Evolutionary conservation across 116 monocot species (phyloP).

Genomic region (Papilionanthe hybrid): DNA sequence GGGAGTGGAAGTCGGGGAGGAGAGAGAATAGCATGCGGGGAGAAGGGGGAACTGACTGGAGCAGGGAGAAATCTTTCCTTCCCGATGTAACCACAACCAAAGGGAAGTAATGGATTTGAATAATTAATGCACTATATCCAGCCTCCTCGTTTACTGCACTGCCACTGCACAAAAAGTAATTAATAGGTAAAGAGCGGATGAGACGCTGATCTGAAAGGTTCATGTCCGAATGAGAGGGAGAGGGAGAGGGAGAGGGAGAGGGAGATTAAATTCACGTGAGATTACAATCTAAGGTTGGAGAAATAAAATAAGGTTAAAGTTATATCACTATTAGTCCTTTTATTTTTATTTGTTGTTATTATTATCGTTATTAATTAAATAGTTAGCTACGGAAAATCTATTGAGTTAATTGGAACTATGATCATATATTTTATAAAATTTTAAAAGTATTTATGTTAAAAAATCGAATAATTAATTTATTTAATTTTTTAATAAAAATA

Average conservation of each 20-base stretch:
- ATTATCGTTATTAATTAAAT: too few relatives aligned
- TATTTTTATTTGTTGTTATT: not conserved
- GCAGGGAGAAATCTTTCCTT: conserved; percentile 17
- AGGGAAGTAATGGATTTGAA: conserved; percentile 2
- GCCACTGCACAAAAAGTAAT: not conserved
- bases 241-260: not conserved
- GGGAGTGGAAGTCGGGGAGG: not conserved
- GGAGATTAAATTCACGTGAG: not conserved
- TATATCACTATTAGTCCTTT: not conserved
- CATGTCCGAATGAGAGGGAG: not conserved
- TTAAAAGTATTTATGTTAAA: too few relatives aligned
- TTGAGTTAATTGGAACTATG: too few relatives aligned
- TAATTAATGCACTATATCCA: not conserved
- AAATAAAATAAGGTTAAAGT: too few relatives aligned
- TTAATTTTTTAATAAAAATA: too few relatives aligned
- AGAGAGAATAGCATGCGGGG: not conserved
- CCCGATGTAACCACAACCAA: conserved; percentile 14
- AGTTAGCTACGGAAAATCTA: too few relatives aligned
- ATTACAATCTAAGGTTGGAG: not conserved
- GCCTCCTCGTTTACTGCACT: conserved; percentile 6
- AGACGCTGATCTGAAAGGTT: too few relatives aligned
- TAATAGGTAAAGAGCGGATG: not conserved
- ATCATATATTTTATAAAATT: too few relatives aligned
- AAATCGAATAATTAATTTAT: too few relatives aligned
- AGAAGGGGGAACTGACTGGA: conserved; percentile 6